Conservation (phyloP, 768 basidiomycete species). For the Tulasnella sp. region DNA sequence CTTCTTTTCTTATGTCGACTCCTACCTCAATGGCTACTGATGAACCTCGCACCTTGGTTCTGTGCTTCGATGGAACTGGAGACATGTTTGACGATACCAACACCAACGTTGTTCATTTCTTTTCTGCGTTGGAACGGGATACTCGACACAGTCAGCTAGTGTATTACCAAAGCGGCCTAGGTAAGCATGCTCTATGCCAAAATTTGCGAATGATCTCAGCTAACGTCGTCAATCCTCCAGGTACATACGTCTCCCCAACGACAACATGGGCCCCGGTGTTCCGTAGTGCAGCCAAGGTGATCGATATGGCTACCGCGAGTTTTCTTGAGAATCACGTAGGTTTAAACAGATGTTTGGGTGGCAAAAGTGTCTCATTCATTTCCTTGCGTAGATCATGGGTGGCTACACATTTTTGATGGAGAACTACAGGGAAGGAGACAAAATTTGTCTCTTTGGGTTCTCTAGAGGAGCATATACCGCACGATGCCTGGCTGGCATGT, state of each 20-base stretch:
- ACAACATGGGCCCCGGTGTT: neutral
- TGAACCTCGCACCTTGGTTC: conserved; percentile 18
- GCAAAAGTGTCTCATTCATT: neutral
- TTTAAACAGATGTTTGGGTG: neutral
- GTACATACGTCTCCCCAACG: conserved; percentile 4
- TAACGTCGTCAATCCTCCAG: neutral
- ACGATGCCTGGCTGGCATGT: conserved; percentile 15
- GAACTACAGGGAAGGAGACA: conserved; percentile 21
- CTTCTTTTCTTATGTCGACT: no score
- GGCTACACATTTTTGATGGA: conserved; percentile 13
- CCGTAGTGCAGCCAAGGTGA: neutral
- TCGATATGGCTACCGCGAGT: conserved; percentile 28
- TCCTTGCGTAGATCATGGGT: conserved; percentile 6
- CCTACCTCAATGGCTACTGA: no score
- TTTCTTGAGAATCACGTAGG: conserved; percentile 46
- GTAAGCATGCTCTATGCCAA: neutral
- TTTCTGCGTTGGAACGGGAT: conserved; percentile 26
- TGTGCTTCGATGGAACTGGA: conserved; percentile 18
- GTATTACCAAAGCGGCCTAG: conserved; percentile 50
- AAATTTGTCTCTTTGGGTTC: conserved; percentile 21
- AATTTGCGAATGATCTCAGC: conserved; percentile 19
- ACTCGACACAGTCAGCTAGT: conserved; percentile 47
- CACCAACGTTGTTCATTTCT: conserved; percentile 28
- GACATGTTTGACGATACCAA: conserved; percentile 34
- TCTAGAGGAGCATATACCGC: conserved; percentile 13